Percentiles rank a stretch among this genome's conserved stretches.
These are phyloP conservation scores for Claviceps pazoutovae DNA, from an alignment of 2,329 filamentous ascomycete species.

Conservation along the genomic window DNA sequence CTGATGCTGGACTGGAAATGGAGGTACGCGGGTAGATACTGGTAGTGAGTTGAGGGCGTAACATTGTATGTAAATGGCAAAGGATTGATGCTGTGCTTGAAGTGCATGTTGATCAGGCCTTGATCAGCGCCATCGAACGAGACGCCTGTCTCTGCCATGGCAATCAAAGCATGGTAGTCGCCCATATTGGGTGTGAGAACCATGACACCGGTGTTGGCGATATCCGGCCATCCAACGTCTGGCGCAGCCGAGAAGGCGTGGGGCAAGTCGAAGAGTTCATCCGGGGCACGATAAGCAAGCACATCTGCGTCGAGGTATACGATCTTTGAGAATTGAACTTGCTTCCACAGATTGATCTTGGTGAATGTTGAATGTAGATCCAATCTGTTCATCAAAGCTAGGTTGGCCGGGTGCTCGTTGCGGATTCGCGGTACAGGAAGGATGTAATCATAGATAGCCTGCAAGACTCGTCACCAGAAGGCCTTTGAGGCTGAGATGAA, in stretches of 20 bases:
- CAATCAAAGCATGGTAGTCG: slow-evolving; percentile 73
- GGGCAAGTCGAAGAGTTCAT: slow-evolving; percentile 69
- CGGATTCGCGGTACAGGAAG: slow-evolving; percentile 70
- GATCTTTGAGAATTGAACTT: slow-evolving; percentile 78
- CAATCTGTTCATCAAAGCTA: slow-evolving; percentile 80
- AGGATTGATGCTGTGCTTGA: slow-evolving; percentile 68
- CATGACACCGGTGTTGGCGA: slow-evolving; percentile 98
- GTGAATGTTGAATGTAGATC: slow-evolving; percentile 91
- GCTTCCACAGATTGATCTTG: slow-evolving; percentile 89
- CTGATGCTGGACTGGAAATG: slow-evolving; percentile 85
- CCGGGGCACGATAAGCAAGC: slow-evolving; percentile 77
- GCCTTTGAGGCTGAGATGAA: not conserved
- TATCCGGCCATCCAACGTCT: slow-evolving; percentile 94
- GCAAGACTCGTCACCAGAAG: not conserved
- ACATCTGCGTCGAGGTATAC: slow-evolving; percentile 93
- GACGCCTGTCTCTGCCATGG: slow-evolving; percentile 72
- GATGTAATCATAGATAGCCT: slow-evolving; percentile 79
- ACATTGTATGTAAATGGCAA: slow-evolving; percentile 95
- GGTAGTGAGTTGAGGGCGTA: slow-evolving; percentile 91
- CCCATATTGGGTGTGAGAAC: slow-evolving; percentile 73
- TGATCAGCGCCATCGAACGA: slow-evolving; percentile 97
- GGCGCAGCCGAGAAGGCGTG: slow-evolving; percentile 59
- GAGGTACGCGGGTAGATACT: slow-evolving; percentile 88
- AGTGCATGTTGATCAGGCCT: slow-evolving; percentile 90
- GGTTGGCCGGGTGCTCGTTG: slow-evolving; percentile 65